These are phyloP conservation scores for Neofusicoccum laricinum DNA, from an alignment of 2,329 filamentous ascomycete species.

Conservation along the genomic window DNA sequence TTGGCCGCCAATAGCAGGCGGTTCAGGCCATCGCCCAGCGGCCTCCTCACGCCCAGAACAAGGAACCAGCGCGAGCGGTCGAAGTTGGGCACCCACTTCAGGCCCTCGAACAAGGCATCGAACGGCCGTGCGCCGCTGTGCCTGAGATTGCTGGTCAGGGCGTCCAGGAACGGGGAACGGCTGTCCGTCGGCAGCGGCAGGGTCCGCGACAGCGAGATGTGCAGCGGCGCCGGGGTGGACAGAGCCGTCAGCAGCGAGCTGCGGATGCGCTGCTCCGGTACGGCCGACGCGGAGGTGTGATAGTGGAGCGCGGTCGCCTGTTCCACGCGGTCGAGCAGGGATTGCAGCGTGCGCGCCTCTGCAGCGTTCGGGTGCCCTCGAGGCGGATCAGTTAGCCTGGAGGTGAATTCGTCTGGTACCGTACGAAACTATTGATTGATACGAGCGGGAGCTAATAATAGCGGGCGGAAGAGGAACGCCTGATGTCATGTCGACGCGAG, in stretches of 20 bases:
- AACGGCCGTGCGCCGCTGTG: conserved; percentile 50
- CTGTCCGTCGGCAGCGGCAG: conserved; percentile 70
- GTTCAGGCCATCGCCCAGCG: conserved; percentile 36
- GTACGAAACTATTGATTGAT: neutral
- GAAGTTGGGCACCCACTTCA: conserved; percentile 66
- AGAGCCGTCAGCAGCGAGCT: conserved; percentile 23
- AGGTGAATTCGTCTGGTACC: neutral
- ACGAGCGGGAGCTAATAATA: neutral
- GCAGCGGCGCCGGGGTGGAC: conserved; percentile 65
- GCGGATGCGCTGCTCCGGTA: neutral
- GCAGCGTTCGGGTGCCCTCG: conserved; percentile 37
- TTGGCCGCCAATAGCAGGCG: conserved; percentile 67
- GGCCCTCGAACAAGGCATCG: conserved; percentile 40
- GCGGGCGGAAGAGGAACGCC: neutral
- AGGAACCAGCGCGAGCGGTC: conserved; percentile 77
- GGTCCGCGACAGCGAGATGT: conserved; percentile 86
- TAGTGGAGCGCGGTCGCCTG: neutral
- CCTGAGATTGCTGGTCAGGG: conserved; percentile 46
- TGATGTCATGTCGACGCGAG: conserved; percentile 20
- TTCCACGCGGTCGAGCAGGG: conserved; percentile 28
- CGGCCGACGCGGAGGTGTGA: conserved; percentile 11
- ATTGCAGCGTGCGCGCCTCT: conserved; percentile 29
- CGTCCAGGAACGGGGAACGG: conserved; percentile 64
- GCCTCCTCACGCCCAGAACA: conserved; percentile 60
- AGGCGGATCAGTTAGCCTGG: conserved; percentile 12